Evolutionary conservation across 192 early-diverging fungal species (phyloP).

Genomic region (Linnemannia schmuckeri): DNA sequence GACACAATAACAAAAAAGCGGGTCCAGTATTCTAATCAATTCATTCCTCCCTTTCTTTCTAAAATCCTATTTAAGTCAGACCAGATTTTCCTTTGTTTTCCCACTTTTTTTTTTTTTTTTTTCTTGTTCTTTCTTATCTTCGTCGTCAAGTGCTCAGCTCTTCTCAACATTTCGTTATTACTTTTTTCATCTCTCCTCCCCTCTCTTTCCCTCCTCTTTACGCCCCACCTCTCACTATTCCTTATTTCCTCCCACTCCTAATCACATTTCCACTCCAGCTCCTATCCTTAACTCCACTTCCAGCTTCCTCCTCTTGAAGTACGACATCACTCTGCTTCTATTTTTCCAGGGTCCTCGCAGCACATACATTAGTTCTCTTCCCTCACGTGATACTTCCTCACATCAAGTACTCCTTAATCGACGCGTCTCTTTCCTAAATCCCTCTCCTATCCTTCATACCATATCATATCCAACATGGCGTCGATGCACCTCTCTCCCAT

Average conservation of each 20-base stretch:
- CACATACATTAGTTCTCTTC: neutral
- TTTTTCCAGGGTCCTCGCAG: neutral
- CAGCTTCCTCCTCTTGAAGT: neutral
- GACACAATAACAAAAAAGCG: neutral
- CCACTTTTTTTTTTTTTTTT: constrained; percentile 8
- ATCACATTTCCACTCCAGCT: neutral
- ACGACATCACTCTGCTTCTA: too few species aligned
- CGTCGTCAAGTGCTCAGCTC: neutral
- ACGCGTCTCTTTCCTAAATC: neutral
- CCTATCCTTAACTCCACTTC: neutral
- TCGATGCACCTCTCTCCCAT: constrained; percentile 26
- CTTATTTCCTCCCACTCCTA: neutral
- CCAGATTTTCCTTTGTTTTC: constrained; percentile 7
- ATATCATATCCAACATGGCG: constrained; percentile 14
- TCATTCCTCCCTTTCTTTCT: constrained; percentile 17
- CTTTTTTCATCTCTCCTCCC: constrained; percentile 15
- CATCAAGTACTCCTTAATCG: too few species aligned
- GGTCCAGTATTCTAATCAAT: constrained; percentile 26
- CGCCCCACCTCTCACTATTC: neutral
- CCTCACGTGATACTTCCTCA: constrained; percentile 19
- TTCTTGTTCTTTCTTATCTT: constrained; percentile 19
- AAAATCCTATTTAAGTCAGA: constrained; percentile 35
- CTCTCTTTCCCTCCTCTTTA: neutral
- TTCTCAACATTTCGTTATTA: neutral
- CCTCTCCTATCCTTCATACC: neutral